Evolutionary conservation across 1,284 basidiomycete species (phyloP).

Genomic region (Puccinia horiana): DNA sequence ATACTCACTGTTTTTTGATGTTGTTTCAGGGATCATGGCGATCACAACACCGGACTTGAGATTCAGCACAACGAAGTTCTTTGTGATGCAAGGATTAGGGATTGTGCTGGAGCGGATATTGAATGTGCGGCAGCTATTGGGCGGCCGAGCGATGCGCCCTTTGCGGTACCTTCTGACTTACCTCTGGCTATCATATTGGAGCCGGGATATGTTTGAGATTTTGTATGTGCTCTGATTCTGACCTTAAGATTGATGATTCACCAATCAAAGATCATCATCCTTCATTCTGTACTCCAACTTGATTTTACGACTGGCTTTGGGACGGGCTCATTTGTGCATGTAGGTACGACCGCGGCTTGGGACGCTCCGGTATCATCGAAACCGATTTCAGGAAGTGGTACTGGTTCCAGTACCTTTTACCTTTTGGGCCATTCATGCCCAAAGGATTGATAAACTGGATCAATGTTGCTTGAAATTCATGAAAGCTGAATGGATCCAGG

Average conservation of each 20-base stretch:
- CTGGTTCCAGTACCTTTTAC: constrained; percentile 22
- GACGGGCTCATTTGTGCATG: not conserved
- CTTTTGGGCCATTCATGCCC: constrained; percentile 31
- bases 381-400: constrained; percentile 29
- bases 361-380: constrained; percentile 4
- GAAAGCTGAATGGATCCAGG: not conserved
- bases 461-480: not conserved
- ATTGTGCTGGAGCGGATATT: constrained; percentile 3
- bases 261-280: not conserved
- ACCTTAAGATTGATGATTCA: not conserved
- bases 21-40: constrained; percentile 1
- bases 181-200: constrained; percentile 20
- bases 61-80: constrained; percentile 27
- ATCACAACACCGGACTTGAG: constrained; percentile 19
- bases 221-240: not conserved
- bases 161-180: constrained; percentile 9
- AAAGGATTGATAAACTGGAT: constrained; percentile 4
- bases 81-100: constrained; percentile 17
- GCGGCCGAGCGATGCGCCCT: not conserved
- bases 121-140: not conserved
- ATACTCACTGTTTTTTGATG: not conserved
- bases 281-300: not conserved
- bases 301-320: not conserved
- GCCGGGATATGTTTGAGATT: constrained; percentile 14
- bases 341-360: constrained; percentile 31